A percentile compares a stretch with the other conserved stretches of the same genome.
phyloP scores from a whole-genome alignment of 441 rosid genomes.

The Euphorbia schlechtendalii region DNA sequence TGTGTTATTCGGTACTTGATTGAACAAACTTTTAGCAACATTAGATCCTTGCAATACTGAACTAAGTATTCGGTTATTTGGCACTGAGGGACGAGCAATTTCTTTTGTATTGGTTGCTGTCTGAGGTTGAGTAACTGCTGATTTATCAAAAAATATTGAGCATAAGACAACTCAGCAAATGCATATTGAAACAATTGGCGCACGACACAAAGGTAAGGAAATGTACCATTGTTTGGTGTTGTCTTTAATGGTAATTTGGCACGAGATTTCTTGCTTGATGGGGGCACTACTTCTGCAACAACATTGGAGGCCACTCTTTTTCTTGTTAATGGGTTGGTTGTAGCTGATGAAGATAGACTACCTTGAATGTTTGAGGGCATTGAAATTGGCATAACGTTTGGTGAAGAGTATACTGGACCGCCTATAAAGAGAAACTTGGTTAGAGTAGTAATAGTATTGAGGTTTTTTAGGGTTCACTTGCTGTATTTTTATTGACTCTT shows the following conservation, averaged over 20 bases:
- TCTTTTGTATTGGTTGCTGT: slow-evolving; percentile 18
- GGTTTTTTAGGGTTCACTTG: neutral
- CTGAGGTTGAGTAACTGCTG: slow-evolving; percentile 19
- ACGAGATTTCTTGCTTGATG: slow-evolving; percentile 46
- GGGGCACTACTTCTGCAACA: slow-evolving; percentile 32
- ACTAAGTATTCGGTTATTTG: slow-evolving; percentile 12
- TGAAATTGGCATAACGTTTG: slow-evolving; percentile 32
- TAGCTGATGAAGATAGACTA: slow-evolving; percentile 26
- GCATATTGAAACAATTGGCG: neutral
- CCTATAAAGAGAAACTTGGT: slow-evolving; percentile 25
- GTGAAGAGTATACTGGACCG: slow-evolving; percentile 27
- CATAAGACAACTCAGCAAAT: neutral
- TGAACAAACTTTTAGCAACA: slow-evolving; percentile 63
- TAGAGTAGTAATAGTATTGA: neutral
- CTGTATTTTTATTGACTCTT: too few species aligned
- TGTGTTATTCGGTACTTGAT: slow-evolving; percentile 40
- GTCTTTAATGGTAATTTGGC: slow-evolving; percentile 24
- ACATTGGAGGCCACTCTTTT: slow-evolving; percentile 41
- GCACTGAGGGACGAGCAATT: slow-evolving; percentile 21
- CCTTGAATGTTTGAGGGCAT: slow-evolving; percentile 27
- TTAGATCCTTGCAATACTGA: slow-evolving; percentile 32
- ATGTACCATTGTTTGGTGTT: slow-evolving; percentile 33
- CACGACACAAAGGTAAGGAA: slow-evolving; percentile 1
- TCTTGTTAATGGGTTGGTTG: slow-evolving; percentile 32
- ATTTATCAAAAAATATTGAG: slow-evolving; percentile 18